Evolutionary conservation across 1,284 basidiomycete species (phyloP).

Genomic region (Phlebopus sp.): DNA sequence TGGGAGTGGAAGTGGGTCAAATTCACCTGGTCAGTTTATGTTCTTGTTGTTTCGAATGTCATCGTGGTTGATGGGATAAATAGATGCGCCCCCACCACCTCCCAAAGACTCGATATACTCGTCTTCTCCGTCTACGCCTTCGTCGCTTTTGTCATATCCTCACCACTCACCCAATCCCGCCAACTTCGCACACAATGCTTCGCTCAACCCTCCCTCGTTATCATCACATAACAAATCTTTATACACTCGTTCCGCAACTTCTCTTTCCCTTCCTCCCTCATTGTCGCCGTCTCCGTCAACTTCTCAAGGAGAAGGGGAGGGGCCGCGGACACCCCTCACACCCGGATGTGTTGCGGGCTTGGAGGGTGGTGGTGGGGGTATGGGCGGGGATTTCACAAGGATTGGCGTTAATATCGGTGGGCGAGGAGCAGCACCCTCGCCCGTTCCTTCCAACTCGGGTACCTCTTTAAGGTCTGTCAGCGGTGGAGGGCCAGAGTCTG

Average conservation of each 20-base stretch:
- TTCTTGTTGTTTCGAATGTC: not conserved
- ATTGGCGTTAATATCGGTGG: not conserved
- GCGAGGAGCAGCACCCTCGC: slow-evolving; percentile 13
- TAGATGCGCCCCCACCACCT: slow-evolving; percentile 47
- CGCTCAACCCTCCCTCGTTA: slow-evolving; percentile 10
- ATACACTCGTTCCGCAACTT: slow-evolving; percentile 51
- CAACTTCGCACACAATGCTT: not conserved
- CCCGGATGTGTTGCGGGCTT: slow-evolving; percentile 19
- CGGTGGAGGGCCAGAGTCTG: slow-evolving; percentile 9
- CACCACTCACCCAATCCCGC: no score
- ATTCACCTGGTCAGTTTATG: slow-evolving; percentile 5
- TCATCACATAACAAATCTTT: slow-evolving; percentile 31
- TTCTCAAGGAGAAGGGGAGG: not conserved
- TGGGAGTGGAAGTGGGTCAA: slow-evolving; percentile 9
- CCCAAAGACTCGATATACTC: slow-evolving; percentile 61
- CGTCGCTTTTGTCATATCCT: no score
- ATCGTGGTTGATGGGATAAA: slow-evolving; percentile 9
- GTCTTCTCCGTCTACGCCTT: slow-evolving; percentile 4
- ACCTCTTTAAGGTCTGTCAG: slow-evolving; percentile 28
- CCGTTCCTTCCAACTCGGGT: slow-evolving; percentile 27
- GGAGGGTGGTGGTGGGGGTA: slow-evolving; percentile 10
- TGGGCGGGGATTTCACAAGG: not conserved
- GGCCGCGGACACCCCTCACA: slow-evolving; percentile 36
- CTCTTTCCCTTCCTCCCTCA: slow-evolving; percentile 45
- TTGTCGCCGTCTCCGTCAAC: not conserved